phyloP scores from a whole-genome alignment of 2,329 filamentous ascomycete species.

The Aspergillus pseudotamarii region DNA sequence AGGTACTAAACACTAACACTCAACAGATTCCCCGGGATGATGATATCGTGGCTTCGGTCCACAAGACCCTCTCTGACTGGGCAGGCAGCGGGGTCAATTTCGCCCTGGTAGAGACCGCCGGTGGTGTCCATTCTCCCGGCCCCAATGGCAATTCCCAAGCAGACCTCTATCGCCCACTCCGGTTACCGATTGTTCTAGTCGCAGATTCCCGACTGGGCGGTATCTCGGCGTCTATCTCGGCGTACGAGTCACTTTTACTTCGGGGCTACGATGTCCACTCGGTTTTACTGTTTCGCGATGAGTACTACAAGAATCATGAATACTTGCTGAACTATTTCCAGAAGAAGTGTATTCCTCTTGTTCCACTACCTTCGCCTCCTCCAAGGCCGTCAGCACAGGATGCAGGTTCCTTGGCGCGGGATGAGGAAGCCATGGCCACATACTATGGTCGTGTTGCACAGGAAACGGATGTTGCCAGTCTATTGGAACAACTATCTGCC shows the following conservation, averaged over 20 bases:
- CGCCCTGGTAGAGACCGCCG: constrained; percentile 77
- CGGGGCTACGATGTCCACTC: constrained; percentile 76
- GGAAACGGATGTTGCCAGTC: constrained; percentile 42
- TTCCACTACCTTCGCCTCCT: constrained; percentile 63
- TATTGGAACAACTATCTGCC: constrained; percentile 56
- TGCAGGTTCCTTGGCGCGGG: constrained; percentile 44
- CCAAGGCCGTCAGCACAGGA: constrained; percentile 33
- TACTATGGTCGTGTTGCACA: constrained; percentile 63
- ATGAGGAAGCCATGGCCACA: constrained; percentile 59
- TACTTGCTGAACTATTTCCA: constrained; percentile 71
- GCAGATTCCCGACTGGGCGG: constrained; percentile 77
- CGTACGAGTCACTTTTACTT: constrained; percentile 76
- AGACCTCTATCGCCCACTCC: constrained; percentile 73
- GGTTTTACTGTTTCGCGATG: constrained; percentile 69
- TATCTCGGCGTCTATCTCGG: constrained; percentile 77
- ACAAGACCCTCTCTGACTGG: constrained; percentile 44
- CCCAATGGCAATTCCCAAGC: constrained; percentile 77
- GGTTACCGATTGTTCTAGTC: constrained; percentile 73
- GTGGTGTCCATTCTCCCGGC: constrained; percentile 77
- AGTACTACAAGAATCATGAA: constrained; percentile 66
- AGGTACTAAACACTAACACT: constrained; percentile 6
- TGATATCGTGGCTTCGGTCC: constrained; percentile 54
- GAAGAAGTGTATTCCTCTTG: constrained; percentile 59
- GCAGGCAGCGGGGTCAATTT: constrained; percentile 52
- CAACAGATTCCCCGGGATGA: constrained; percentile 53